phyloP scores from a whole-genome alignment of 345 rosid species.

The Eucalyptus virginea region DNA sequence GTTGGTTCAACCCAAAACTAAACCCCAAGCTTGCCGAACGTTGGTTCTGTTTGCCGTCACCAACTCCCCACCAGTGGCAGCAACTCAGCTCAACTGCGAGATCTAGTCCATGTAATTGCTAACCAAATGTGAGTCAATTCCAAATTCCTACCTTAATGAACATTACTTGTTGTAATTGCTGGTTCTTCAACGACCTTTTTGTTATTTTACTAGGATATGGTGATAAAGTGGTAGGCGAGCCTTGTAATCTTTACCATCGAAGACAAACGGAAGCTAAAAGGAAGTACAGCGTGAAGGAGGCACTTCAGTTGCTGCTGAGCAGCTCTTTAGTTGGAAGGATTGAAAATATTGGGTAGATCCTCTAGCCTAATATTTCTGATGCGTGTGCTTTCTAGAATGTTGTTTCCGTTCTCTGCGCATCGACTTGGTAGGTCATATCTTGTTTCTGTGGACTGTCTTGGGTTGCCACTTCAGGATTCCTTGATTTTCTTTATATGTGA shows the following conservation, averaged over 20 bases:
- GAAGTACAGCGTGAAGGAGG: too few relatives aligned
- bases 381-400: not conserved
- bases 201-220: not conserved
- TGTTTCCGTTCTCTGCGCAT: not conserved
- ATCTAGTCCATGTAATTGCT: too few relatives aligned
- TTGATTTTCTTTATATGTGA: too few relatives aligned
- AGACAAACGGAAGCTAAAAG: not conserved
- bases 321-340: not conserved
- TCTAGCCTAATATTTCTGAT: too few relatives aligned
- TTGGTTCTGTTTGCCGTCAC: too few relatives aligned
- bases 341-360: not conserved
- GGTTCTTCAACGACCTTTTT: not conserved
- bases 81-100: too few relatives aligned
- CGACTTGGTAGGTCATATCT: not conserved
- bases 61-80: too few relatives aligned
- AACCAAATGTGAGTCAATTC: not conserved
- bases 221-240: not conserved
- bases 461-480: too few relatives aligned
- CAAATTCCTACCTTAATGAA: not conserved
- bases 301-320: not conserved
- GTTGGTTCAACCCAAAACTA: too few relatives aligned
- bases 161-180: not conserved
- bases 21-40: too few relatives aligned
- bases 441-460: too few relatives aligned
- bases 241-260: not conserved